Evolutionary conservation across 306 rosid species (phyloP).

Genomic region (Trichosanthes truncata): DNA sequence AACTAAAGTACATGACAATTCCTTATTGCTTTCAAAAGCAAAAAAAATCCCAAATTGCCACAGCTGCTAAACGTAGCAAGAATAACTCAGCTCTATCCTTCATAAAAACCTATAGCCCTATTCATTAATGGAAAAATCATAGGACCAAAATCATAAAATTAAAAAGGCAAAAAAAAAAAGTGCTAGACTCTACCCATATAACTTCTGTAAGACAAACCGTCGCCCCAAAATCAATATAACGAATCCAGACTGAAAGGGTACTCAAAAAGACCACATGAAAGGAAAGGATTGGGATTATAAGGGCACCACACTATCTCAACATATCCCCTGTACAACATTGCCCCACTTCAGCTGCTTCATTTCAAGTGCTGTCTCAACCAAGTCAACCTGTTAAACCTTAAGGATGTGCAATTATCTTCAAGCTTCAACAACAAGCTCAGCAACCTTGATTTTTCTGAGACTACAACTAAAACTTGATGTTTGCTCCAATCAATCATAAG

Average conservation of each 20-base stretch:
- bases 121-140: constrained; percentile 5
- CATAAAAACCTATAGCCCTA: constrained; percentile 21
- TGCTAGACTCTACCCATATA: neutral
- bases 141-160: constrained; percentile 24
- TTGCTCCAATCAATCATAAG: constrained; percentile 2
- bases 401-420: constrained; percentile 30
- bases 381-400: constrained; percentile 16
- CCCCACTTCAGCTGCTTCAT: constrained; percentile 24
- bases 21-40: constrained; percentile 9
- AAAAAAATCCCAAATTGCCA: constrained; percentile 25
- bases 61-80: constrained; percentile 35
- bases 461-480: constrained; percentile 1
- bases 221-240: constrained; percentile 2
- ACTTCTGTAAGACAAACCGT: neutral
- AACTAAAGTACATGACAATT: neutral
- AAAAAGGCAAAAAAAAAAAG: neutral
- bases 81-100: constrained; percentile 9
- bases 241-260: neutral
- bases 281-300: neutral
- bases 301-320: constrained; percentile 11
- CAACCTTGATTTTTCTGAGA: neutral
- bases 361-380: constrained; percentile 25
- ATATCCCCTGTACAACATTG: constrained; percentile 67
- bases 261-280: neutral
- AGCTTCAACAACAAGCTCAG: constrained; percentile 33